phyloP scores from a whole-genome alignment of 2,329 filamentous ascomycete species.

The Neopestalotiopsis sp. region DNA sequence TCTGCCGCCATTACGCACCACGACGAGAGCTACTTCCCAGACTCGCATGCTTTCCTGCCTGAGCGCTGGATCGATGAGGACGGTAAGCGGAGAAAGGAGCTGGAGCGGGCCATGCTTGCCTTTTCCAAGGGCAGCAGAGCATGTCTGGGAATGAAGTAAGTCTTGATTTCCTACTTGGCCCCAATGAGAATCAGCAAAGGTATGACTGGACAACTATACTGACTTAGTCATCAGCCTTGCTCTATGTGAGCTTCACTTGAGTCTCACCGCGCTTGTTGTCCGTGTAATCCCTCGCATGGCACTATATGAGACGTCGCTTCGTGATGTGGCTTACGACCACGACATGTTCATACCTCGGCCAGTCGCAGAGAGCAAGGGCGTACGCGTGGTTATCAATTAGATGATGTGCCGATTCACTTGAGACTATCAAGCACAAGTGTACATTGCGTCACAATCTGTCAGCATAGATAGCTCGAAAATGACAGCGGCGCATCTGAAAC shows the following conservation, averaged over 20 bases:
- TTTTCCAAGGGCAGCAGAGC: conserved; percentile 6
- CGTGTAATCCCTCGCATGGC: conserved; percentile 32
- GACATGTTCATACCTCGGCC: conserved; percentile 23
- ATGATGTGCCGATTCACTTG: too few species aligned
- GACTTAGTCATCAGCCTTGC: conserved; percentile 27
- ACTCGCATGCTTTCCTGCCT: conserved; percentile 25
- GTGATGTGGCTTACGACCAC: conserved; percentile 27
- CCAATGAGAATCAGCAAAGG: background rate
- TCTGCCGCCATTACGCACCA: conserved; percentile 27
- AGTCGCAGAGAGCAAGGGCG: conserved; percentile 20
- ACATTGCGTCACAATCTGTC: too few species aligned
- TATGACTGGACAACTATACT: background rate
- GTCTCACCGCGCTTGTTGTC: conserved; percentile 30
- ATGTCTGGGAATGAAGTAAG: conserved; percentile 15
- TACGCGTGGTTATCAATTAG: conserved; percentile 29
- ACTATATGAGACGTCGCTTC: conserved; percentile 32
- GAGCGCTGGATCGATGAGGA: conserved; percentile 31
- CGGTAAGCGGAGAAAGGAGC: conserved; percentile 7
- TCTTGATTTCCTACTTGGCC: background rate
- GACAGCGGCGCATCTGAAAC: too few species aligned
- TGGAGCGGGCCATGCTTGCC: conserved; percentile 1
- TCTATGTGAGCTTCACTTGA: conserved; percentile 35
- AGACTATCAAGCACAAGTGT: too few species aligned
- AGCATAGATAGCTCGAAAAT: too few species aligned
- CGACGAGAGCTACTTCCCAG: conserved; percentile 25